phyloP scores from a whole-genome alignment of 495 filamentous ascomycete species.

The Usnea hakonensis region DNA sequence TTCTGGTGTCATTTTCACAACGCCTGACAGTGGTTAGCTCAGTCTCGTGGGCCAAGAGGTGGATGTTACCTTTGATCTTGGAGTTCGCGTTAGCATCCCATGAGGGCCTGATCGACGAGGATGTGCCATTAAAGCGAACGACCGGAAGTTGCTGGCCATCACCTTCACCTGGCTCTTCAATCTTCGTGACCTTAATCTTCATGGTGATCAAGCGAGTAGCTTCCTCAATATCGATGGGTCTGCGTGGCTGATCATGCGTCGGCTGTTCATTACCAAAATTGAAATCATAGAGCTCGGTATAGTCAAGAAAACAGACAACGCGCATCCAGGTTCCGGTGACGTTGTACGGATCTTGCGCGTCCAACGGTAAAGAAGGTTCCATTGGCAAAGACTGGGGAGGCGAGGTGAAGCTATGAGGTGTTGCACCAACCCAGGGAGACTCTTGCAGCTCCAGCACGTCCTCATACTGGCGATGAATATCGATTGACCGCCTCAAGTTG shows the following conservation, averaged over 20 bases:
- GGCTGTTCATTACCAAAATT: constrained; percentile 42
- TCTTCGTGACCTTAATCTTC: constrained; percentile 45
- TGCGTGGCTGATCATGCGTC: constrained; percentile 36
- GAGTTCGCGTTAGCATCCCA: constrained; percentile 58
- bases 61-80: constrained; percentile 32
- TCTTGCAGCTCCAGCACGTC: constrained; percentile 22
- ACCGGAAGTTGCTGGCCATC: constrained; percentile 48
- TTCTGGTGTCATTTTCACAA: constrained; percentile 48
- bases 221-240: constrained; percentile 45
- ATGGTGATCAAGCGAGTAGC: constrained; percentile 58
- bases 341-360: constrained; percentile 50
- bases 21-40: constrained; percentile 31
- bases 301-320: constrained; percentile 39
- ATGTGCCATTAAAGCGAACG: constrained; percentile 50
- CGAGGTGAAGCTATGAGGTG: constrained; percentile 39
- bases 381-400: constrained; percentile 21
- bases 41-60: background rate
- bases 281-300: constrained; percentile 53
- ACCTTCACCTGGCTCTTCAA: constrained; percentile 42
- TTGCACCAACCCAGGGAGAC: constrained; percentile 45
- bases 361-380: constrained; percentile 33
- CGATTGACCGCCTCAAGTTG: constrained; percentile 36
- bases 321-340: constrained; percentile 53
- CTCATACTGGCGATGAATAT: constrained; percentile 8
- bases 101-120: constrained; percentile 44